A percentile compares a stretch with the other conserved stretches of the same genome.
phyloP scores from a whole-genome alignment of 2,329 filamentous ascomycete species.

The Cytospora schulzeri region DNA sequence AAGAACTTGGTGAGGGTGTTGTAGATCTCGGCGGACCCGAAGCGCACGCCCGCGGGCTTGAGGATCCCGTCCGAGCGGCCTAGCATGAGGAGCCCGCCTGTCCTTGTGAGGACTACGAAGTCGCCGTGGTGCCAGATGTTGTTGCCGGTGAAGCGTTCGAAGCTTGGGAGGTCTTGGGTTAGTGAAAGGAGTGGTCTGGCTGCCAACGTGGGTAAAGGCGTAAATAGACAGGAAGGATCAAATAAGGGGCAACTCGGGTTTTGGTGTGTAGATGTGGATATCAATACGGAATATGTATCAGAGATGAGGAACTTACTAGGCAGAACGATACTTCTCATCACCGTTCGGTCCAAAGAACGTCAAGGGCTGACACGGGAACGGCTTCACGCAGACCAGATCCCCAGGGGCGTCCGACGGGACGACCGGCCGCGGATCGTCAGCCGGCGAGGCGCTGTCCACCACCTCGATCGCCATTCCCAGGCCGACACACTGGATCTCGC shows the following conservation, averaged over 20 bases:
- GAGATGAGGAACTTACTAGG: constrained; percentile 53
- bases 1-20: constrained; percentile 90
- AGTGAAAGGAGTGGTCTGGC: too few species aligned
- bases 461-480: constrained; percentile 76
- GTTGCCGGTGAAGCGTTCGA: constrained; percentile 70
- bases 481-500: constrained; percentile 77
- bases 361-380: constrained; percentile 90
- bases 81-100: constrained; percentile 84
- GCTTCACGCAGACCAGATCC: constrained; percentile 81
- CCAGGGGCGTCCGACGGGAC: constrained; percentile 69
- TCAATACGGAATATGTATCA: neutral
- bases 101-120: constrained; percentile 71
- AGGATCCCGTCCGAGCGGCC: constrained; percentile 90
- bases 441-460: constrained; percentile 57
- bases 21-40: constrained; percentile 94
- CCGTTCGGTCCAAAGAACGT: constrained; percentile 80
- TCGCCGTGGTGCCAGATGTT: constrained; percentile 90
- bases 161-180: constrained; percentile 42
- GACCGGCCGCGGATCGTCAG: constrained; percentile 48
- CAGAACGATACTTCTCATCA: constrained; percentile 74
- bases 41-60: constrained; percentile 88
- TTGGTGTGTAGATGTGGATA: neutral
- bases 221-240: neutral
- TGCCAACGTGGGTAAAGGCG: neutral
- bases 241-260: too few species aligned